Evolutionary conservation across 2,329 filamentous ascomycete genomes (phyloP).

Genomic region (Botrytis hyacinthi): DNA sequence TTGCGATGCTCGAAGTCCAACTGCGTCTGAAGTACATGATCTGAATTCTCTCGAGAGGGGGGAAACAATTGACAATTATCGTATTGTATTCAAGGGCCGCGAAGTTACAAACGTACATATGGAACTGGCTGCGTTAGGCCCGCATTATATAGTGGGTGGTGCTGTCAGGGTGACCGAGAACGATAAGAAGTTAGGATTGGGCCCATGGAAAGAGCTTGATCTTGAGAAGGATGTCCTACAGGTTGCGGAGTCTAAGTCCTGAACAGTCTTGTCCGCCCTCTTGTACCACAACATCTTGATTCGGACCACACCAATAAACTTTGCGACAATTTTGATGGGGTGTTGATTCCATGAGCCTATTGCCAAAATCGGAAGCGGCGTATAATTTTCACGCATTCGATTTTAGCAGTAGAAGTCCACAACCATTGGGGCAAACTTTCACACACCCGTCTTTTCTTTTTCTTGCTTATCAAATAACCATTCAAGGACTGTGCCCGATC

Average conservation of each 20-base stretch:
- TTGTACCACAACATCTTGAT: not conserved
- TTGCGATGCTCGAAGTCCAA: constrained; percentile 47
- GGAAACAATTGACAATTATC: constrained; percentile 27
- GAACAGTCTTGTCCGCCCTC: not conserved
- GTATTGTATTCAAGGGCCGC: constrained; percentile 32
- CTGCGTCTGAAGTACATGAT: constrained; percentile 20
- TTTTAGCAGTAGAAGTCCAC: not conserved
- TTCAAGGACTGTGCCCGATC: not conserved
- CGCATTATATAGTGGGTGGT: constrained; percentile 36
- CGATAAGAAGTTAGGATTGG: constrained; percentile 19
- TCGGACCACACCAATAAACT: no score
- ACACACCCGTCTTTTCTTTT: not conserved
- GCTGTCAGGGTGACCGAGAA: constrained; percentile 26
- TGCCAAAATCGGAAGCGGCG: not conserved
- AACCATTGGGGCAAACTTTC: not conserved
- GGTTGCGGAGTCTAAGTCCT: constrained; percentile 26
- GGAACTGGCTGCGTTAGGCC: constrained; percentile 34
- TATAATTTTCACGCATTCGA: not conserved
- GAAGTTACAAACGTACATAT: constrained; percentile 35
- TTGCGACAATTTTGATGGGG: not conserved
- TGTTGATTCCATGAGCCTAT: not conserved
- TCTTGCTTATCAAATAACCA: not conserved
- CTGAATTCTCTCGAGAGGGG: constrained; percentile 29
- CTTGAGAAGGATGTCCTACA: constrained; percentile 32
- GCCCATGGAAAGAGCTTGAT: constrained; percentile 28